Percentiles rank a stretch among this genome's conserved stretches.
phyloP scores from a whole-genome alignment of 495 filamentous ascomycete genomes.

The Tuber borchii region DNA sequence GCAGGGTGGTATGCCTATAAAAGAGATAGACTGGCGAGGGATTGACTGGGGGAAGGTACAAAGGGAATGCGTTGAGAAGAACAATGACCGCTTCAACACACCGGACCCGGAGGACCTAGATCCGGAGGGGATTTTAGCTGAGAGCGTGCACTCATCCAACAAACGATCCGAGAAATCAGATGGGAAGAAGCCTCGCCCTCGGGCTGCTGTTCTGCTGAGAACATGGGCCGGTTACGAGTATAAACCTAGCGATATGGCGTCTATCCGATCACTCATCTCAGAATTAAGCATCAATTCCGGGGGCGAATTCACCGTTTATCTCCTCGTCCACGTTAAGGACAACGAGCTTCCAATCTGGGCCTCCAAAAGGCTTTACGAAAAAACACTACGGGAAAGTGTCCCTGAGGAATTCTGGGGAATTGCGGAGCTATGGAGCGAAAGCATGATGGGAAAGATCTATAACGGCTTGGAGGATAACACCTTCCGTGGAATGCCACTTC shows the following conservation, averaged over 20 bases:
- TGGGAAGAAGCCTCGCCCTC: constrained; percentile 44
- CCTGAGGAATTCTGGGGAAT: constrained; percentile 84
- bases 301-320: constrained; percentile 68
- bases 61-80: constrained; percentile 54
- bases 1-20: constrained; percentile 32
- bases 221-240: constrained; percentile 62
- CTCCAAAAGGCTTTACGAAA: constrained; percentile 50
- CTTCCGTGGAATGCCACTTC: constrained; percentile 58
- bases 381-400: constrained; percentile 58
- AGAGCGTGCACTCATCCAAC: neutral
- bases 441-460: constrained; percentile 84
- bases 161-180: neutral
- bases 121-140: neutral
- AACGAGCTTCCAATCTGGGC: constrained; percentile 52
- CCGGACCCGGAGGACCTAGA: constrained; percentile 11
- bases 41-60: constrained; percentile 69
- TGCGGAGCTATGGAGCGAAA: constrained; percentile 82
- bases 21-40: constrained; percentile 55
- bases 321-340: constrained; percentile 69
- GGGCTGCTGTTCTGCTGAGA: constrained; percentile 66
- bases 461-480: constrained; percentile 61
- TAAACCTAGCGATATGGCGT: constrained; percentile 62
- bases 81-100: constrained; percentile 54
- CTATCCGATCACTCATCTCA: constrained; percentile 65
- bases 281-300: constrained; percentile 67